Evolutionary conservation across 164 flowering plant species (phyloP).

Genomic region (Magnolia changhungtana): DNA sequence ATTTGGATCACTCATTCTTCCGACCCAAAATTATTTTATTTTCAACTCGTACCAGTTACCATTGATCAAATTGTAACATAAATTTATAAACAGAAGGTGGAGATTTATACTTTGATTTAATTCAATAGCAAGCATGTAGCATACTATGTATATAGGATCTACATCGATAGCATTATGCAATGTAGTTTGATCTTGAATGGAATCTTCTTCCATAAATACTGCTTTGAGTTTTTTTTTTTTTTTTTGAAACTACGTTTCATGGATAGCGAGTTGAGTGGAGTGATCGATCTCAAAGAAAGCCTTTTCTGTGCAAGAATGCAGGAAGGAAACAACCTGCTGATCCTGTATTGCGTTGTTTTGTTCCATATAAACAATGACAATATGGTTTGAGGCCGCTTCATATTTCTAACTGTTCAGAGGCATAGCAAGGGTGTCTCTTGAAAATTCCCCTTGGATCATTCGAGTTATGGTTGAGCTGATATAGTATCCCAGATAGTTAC

Average conservation of each 20-base stretch:
- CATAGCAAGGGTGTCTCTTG: neutral
- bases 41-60: neutral
- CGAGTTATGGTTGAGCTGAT: no score
- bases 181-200: neutral
- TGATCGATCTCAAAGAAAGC: neutral
- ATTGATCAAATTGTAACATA: neutral
- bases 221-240: no score
- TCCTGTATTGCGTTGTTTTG: neutral
- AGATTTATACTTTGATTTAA: no score
- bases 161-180: neutral
- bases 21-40: neutral
- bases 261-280: neutral
- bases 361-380: neutral
- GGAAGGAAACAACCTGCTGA: neutral
- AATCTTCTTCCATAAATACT: neutral
- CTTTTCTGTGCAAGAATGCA: no score
- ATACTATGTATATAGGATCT: no score
- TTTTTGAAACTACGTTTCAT: neutral
- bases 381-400: neutral
- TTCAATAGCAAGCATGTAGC: neutral
- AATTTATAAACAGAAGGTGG: neutral
- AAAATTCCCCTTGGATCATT: no score
- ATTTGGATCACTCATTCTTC: neutral
- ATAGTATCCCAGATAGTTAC: no score
- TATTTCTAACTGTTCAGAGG: no score